Evolutionary conservation across 495 filamentous ascomycete species (phyloP).

Genomic region (Hypoxylon trugodes): DNA sequence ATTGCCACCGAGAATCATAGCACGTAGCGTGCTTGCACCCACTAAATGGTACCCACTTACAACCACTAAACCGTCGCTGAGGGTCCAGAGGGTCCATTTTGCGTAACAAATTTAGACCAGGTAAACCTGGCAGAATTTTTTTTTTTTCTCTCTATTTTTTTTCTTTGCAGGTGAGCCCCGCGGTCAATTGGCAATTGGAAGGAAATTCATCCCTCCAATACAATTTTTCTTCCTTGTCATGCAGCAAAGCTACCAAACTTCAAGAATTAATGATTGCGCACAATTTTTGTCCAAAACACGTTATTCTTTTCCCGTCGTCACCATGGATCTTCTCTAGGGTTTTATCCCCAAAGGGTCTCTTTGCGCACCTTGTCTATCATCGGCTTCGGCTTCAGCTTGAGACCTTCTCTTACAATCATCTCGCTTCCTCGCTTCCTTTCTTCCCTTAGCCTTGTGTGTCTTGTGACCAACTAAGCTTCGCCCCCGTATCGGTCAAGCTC

Average conservation of each 20-base stretch:
- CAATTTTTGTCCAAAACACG: slow-evolving; percentile 33
- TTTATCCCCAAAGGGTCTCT: slow-evolving; percentile 6
- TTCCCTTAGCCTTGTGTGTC: slow-evolving; percentile 17
- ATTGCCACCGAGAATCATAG: slow-evolving; percentile 31
- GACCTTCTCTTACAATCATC: slow-evolving; percentile 14
- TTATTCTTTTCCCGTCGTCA: slow-evolving; percentile 27
- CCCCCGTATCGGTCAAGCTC: not conserved
- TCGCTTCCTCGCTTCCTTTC: slow-evolving; percentile 12
- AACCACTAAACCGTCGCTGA: slow-evolving; percentile 6
- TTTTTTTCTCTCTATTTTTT: slow-evolving; percentile 5
- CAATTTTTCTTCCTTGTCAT: slow-evolving; percentile 26
- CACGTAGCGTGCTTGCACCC: too few relatives aligned
- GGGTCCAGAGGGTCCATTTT: slow-evolving; percentile 13
- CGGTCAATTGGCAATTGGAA: slow-evolving; percentile 30
- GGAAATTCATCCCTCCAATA: slow-evolving; percentile 31
- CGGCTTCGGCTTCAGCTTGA: slow-evolving; percentile 16
- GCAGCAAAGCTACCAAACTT: slow-evolving; percentile 30
- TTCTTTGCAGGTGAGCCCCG: slow-evolving; percentile 27
- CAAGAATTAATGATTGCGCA: slow-evolving; percentile 25
- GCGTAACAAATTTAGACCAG: slow-evolving; percentile 25
- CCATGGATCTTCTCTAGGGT: slow-evolving; percentile 43
- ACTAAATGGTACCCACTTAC: slow-evolving; percentile 8
- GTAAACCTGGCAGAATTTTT: slow-evolving; percentile 37
- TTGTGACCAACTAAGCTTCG: not conserved
- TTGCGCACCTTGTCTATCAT: slow-evolving; percentile 6